Conservation (phyloP, 805 yeast genomes). For the Sugiyamaella americana region DNA sequence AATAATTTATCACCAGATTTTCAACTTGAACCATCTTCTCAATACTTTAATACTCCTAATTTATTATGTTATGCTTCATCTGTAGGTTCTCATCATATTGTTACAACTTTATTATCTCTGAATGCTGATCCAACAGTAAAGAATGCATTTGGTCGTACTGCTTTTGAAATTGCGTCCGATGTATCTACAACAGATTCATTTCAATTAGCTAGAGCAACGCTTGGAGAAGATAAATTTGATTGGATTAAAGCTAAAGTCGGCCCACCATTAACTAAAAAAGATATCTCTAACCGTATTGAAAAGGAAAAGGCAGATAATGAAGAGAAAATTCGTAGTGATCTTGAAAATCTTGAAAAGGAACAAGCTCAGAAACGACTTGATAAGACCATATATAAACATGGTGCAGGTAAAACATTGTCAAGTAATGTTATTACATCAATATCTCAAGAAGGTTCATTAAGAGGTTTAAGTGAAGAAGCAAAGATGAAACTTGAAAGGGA, state of each 20-base stretch:
- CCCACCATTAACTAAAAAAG: conserved; percentile 37
- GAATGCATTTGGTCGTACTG: conserved; percentile 52
- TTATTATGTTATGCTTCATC: conserved; percentile 72
- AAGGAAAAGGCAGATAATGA: conserved; percentile 19
- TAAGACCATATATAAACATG: conserved; percentile 23
- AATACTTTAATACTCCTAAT: conserved; percentile 57
- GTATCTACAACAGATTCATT: conserved; percentile 42
- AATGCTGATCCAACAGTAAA: conserved; percentile 63
- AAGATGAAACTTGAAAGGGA: conserved; percentile 79
- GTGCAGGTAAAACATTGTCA: conserved; percentile 22
- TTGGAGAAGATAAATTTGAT: conserved; percentile 66
- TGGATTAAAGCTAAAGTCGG: conserved; percentile 70
- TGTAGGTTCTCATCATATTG: conserved; percentile 60
- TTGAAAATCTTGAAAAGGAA: conserved; percentile 75
- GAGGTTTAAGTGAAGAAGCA: conserved; percentile 68
- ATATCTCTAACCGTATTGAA: conserved; percentile 23
- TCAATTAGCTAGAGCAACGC: conserved; percentile 55
- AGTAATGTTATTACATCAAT: conserved; percentile 21
- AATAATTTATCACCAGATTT: conserved; percentile 51
- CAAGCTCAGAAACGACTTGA: conserved; percentile 55
- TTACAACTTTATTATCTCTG: conserved; percentile 49
- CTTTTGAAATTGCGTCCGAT: conserved; percentile 60
- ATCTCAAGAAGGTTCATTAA: conserved; percentile 18
- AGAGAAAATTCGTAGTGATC: conserved; percentile 50
- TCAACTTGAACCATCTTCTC: conserved; percentile 47